Evolutionary conservation across 2,329 filamentous ascomycete species (phyloP).

Genomic region (Diaporthe sp.): DNA sequence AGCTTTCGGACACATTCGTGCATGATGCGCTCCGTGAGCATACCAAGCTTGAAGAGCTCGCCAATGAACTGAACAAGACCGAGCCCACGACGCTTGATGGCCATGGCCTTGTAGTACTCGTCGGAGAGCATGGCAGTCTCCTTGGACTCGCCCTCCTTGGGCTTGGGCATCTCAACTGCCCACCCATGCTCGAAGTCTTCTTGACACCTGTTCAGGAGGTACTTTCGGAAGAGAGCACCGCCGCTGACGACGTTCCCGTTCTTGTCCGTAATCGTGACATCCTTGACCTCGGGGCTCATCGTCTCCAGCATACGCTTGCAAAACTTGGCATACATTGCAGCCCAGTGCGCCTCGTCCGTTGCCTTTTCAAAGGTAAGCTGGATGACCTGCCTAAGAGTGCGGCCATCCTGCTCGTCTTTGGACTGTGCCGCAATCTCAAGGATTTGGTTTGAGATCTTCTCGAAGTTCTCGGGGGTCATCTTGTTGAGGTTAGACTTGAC

Average conservation of each 20-base stretch:
- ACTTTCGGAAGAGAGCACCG: constrained; percentile 97
- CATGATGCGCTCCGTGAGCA: constrained; percentile 99
- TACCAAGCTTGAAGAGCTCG: constrained; percentile 97
- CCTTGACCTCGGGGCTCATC: constrained; percentile 95
- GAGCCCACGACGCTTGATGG: constrained; percentile 95
- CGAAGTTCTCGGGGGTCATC: constrained; percentile 99
- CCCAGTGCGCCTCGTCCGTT: constrained; percentile 98
- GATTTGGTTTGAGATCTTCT: constrained; percentile 94
- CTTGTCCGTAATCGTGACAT: constrained; percentile 95
- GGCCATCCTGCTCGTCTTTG: constrained; percentile 93
- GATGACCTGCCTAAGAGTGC: constrained; percentile 96
- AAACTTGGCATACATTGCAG: constrained; percentile 98
- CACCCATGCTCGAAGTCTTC: constrained; percentile 99
- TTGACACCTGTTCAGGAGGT: constrained; percentile 97
- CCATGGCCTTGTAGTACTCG: constrained; percentile 94
- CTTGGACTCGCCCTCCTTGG: constrained; percentile 74
- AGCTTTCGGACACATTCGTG: constrained; percentile 98
- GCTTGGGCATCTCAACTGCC: constrained; percentile 88
- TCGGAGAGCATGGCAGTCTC: constrained; percentile 91
- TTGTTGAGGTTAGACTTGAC: constrained; percentile 99
- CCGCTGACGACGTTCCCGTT: constrained; percentile 89
- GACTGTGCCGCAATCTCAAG: constrained; percentile 93
- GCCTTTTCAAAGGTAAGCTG: constrained; percentile 99
- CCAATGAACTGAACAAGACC: constrained; percentile 99
- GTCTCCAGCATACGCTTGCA: constrained; percentile 96